Base-by-base conservation (phyloP, 257 asterid genomes). In the Jacaranda copaia region DNA sequence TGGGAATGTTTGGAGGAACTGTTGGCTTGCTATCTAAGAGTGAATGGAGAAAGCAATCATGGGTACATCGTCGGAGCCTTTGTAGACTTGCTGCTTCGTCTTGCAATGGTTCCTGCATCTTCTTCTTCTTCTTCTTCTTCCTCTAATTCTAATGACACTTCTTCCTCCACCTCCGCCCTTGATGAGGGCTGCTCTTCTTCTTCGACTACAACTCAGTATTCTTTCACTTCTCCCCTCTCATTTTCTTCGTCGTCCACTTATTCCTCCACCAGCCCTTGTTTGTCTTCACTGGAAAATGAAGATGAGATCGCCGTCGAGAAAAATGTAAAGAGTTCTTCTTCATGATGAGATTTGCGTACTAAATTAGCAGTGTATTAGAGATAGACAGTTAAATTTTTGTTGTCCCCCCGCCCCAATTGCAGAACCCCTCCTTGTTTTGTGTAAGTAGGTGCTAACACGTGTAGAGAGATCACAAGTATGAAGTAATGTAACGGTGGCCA, bases 61-160 rank as follows among this genome's bases (percentile, higher is more conserved):
- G 89, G 87, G 0, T 86, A 85, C 61, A 83, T 90, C 59, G 86
- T 90, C n/a, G 82, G 80, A 14, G 96, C 91, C 5, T 90, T 88
- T 67, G 86, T 82, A 14, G 91, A 90, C 55, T 69, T 88, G 81
- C 74, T 84, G 58, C 60, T 85, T 8, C 72, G 73, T 67, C 73
- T 85, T 70, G 64, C 81, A 15, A 18, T 78, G 3, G 51, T 13
- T 64, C 40, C 70, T 6, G 15, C 69, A 3, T 20, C 73, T 58
- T 5, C 61, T 20, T 25, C 72, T 4, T 8, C 13, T 48, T 48
- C 73, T 58, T 5, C 61, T 20, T 25, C 72, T 4, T 8, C 13
- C 8, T 48, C 55, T 2, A 25, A 25, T 25, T 25, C 16, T 6
- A 40, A 4, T 10, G 77, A n/a, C 3, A n/a, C 35, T 7, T 38